phyloP scores from a whole-genome alignment of 225 moss, liverwort and hornwort species.

The Pseudisothecium myosuroides region DNA sequence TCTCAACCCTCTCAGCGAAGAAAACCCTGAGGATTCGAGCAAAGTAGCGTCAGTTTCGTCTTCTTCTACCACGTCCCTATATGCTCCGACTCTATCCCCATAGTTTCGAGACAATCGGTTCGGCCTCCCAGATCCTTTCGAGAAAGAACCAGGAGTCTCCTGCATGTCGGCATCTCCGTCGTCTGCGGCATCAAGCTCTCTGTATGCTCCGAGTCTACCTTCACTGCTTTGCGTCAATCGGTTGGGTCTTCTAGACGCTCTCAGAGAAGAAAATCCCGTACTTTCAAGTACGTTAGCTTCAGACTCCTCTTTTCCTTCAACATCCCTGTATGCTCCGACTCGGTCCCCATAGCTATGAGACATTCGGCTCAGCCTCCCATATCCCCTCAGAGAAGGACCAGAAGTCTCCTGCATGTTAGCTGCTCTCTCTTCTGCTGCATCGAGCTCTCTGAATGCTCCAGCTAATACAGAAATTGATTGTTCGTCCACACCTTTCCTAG shows the following conservation, averaged over 20 bases:
- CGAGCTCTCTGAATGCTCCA: constrained; percentile 3
- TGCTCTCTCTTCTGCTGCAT: constrained; percentile 13
- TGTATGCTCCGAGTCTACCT: constrained; percentile 11
- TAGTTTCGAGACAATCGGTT: background rate
- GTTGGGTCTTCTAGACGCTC: background rate
- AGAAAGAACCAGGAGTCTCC: background rate
- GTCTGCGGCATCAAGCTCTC: constrained; percentile 4
- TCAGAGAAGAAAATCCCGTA: background rate
- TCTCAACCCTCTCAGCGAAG: constrained; percentile 11
- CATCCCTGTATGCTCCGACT: constrained; percentile 4
- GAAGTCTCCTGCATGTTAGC: constrained; percentile 2
- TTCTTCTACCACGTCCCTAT: background rate
- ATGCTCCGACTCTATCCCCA: background rate
- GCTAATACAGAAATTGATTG: constrained; percentile 5
- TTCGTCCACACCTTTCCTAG: constrained; percentile 2
- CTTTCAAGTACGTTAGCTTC: background rate
- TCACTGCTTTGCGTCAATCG: constrained; percentile 26
- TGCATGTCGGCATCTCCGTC: background rate
- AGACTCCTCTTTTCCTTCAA: constrained; percentile 4
- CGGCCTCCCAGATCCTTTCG: background rate
- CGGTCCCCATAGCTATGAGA: constrained; percentile 5
- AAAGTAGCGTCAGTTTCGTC: background rate
- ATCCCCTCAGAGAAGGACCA: constrained; percentile 9
- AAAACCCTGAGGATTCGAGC: background rate
- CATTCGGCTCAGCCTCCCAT: constrained; percentile 8